Evolutionary conservation across 306 rosid genomes (phyloP), one percentile per base, ranked within the genome.

Genomic region (Quercus bicolor): DNA sequence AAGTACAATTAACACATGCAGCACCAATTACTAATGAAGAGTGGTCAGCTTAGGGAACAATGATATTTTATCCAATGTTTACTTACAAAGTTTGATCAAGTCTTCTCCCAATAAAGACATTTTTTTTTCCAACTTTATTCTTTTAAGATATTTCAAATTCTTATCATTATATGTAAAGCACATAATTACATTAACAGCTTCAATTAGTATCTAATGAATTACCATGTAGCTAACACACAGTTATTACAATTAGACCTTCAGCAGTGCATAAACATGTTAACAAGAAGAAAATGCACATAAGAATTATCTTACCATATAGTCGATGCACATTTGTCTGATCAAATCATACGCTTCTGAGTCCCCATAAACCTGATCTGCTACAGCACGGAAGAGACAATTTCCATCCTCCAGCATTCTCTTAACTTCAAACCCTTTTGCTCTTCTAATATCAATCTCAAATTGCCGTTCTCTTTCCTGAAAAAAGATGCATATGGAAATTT

Each of bases 291-390:
- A 64, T 31, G 51, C 40, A 31, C 37, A 24, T 9, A 68, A 56
- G 72, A 75, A 2, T 33, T 28, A 77, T 53, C 84, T 60, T 90
- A 95, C 97, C 98, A 95, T 95, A 84, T 93, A 95, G 78, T 91
- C 96, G 18, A 95, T 91, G 86, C 98, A 90, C 98, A 91, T 86
- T 82, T 91, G 98, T 72, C 99, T 88, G 81, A 86, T 85, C 85
- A 89, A 70, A 83, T 95, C 99, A 80, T 84, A 91, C 1, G 15
- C 43, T 72, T 95, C 99, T 40, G 90, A 87, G 72, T 95, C 99
- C 83, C 99, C 99, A 77, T 95, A 95, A 74, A 95, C 99, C 82
- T 91, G 99, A 83, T 95, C 98, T 51, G 93, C 97, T 84, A 95
- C 91, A 55, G 98, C 98, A 79, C 97, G 98, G 76, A 95, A 95